Evolutionary conservation across 352 stramenopile species (phyloP).

Genomic region (Blastocystis sp.): DNA sequence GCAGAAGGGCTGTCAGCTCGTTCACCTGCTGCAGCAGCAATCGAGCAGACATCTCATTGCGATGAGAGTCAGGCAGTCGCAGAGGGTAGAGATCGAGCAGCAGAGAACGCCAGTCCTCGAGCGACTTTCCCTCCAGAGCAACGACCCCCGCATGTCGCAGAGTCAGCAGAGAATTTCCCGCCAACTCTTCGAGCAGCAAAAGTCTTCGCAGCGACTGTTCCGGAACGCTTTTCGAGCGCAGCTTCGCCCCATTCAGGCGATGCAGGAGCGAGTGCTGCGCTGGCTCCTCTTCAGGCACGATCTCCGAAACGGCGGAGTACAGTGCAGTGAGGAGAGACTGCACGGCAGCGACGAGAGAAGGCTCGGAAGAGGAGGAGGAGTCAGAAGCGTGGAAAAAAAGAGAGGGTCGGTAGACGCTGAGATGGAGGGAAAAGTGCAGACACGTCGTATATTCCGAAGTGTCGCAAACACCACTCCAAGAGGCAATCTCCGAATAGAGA

Average conservation of each 20-base stretch:
- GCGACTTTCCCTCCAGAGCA: neutral
- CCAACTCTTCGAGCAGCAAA: neutral
- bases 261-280: neutral
- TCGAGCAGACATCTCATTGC: neutral
- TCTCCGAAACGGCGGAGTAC: neutral
- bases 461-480: neutral
- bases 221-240: neutral
- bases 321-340: neutral
- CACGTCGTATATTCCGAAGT: neutral
- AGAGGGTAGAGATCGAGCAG: conserved; percentile 23
- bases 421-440: neutral
- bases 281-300: neutral
- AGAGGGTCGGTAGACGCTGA: neutral
- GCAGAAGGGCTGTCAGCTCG: neutral
- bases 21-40: neutral
- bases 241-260: neutral
- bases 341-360: neutral
- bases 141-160: neutral
- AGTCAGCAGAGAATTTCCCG: neutral
- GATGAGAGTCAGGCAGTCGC: neutral
- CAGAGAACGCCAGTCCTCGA: neutral
- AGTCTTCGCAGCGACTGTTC: neutral
- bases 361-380: neutral
- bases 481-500: neutral
- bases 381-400: neutral